Conservation (phyloP, 768 basidiomycete genomes). For the Russula emetica region DNA sequence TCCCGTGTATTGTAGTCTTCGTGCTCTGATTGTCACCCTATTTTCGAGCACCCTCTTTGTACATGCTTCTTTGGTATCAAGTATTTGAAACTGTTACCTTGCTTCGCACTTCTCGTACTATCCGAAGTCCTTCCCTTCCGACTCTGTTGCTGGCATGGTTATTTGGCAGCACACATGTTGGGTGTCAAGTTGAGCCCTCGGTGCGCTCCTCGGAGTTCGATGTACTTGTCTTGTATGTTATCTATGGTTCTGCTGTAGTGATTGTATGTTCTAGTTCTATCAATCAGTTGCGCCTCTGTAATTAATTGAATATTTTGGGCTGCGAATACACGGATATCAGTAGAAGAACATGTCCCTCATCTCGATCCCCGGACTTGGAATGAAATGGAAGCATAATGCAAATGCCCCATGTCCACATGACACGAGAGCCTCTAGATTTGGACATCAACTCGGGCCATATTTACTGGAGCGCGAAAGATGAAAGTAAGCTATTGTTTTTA, state of each 20-base stretch:
- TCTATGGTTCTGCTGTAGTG: conserved; percentile 4
- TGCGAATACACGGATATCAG: not conserved
- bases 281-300: not conserved
- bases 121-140: conserved; percentile 3
- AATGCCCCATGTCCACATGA: not conserved
- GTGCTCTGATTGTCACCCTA: not conserved
- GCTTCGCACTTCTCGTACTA: not conserved
- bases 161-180: not conserved
- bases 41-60: not conserved
- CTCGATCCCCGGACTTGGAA: not conserved
- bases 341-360: too few species aligned
- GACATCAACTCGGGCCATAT: not conserved
- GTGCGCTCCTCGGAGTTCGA: conserved; percentile 11
- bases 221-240: not conserved
- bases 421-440: not conserved
- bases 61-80: conserved; percentile 1
- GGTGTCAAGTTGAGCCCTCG: conserved; percentile 1
- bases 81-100: not conserved
- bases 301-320: not conserved
- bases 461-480: not conserved
- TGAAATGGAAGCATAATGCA: not conserved
- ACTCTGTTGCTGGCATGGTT: conserved; percentile 5
- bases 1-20: not conserved
- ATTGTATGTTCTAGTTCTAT: conserved; percentile 3
- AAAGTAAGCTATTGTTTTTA: not conserved